A percentile compares a stretch with the other conserved stretches of the same genome.
phyloP scores from a whole-genome alignment of 164 flowering plant genomes.

The Buxus sempervirens region DNA sequence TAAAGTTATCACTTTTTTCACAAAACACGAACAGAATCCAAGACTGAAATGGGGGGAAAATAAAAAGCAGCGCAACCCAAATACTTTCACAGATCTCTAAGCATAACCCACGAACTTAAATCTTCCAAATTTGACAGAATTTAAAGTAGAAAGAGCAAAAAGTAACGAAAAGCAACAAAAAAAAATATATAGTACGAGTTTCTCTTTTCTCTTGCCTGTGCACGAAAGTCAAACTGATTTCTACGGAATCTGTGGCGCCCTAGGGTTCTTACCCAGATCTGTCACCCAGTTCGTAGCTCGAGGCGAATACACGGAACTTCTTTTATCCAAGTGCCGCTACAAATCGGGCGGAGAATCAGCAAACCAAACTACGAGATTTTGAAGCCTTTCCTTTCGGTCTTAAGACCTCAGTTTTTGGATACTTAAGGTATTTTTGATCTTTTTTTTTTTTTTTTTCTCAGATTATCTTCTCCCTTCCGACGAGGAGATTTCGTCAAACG shows the following conservation, averaged over 20 bases:
- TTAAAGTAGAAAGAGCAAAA: conserved; percentile 7
- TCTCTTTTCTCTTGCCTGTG: conserved; percentile 12
- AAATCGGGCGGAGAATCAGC: neutral
- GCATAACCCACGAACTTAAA: conserved; percentile 5
- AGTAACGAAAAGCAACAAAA: conserved; percentile 2
- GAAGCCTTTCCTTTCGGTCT: too few species aligned
- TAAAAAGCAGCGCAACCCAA: conserved; percentile 15
- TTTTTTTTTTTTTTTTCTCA: too few species aligned
- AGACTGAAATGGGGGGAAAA: conserved; percentile 30
- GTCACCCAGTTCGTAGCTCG: conserved; percentile 20
- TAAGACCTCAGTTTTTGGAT: too few species aligned
- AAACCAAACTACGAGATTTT: neutral
- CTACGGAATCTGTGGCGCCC: conserved; percentile 8
- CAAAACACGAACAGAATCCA: conserved; percentile 32
- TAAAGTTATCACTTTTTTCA: conserved; percentile 23
- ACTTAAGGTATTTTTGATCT: too few species aligned
- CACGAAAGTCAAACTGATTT: conserved; percentile 24
- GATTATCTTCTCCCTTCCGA: too few species aligned
- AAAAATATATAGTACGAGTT: neutral
- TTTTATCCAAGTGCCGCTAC: too few species aligned
- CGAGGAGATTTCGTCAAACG: too few species aligned
- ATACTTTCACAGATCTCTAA: conserved; percentile 7
- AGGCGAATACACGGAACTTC: conserved; percentile 6
- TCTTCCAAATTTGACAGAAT: neutral
- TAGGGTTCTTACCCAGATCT: conserved; percentile 18